These are phyloP conservation scores for Magnusiomyces suaveolens DNA, from an alignment of 1,139 yeast genomes.

Conservation along the genomic window DNA sequence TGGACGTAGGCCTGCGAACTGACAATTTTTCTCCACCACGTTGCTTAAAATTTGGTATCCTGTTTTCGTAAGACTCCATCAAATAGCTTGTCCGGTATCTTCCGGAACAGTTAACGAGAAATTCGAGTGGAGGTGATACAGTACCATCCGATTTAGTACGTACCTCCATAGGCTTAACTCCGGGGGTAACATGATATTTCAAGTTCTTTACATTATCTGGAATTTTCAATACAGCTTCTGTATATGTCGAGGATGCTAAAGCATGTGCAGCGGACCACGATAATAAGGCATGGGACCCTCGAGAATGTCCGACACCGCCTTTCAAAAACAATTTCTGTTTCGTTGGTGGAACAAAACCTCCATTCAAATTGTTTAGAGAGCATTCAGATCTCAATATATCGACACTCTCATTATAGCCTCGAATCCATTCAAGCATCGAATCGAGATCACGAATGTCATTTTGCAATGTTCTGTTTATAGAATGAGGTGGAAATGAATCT, in stretches of 20 bases:
- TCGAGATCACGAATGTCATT: constrained; percentile 11
- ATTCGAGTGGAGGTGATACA: background rate
- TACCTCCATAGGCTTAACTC: background rate
- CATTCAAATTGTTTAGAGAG: background rate
- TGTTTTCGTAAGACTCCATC: constrained; percentile 2
- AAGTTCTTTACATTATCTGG: background rate
- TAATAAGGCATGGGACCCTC: constrained; percentile 11
- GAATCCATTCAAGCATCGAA: constrained; percentile 5
- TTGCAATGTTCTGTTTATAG: constrained; percentile 2
- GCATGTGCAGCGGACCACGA: constrained; percentile 9
- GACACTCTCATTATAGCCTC: background rate
- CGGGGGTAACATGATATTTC: constrained; percentile 1
- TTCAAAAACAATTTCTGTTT: background rate
- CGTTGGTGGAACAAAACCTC: background rate
- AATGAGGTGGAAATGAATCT: constrained; percentile 8
- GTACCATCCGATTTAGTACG: background rate
- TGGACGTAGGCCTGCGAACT: constrained; percentile 3
- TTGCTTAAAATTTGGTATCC: background rate
- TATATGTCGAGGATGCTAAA: constrained; percentile 56
- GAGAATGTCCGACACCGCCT: constrained; percentile 12
- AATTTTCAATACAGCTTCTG: background rate
- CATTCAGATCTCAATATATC: background rate
- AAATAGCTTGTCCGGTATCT: constrained; percentile 7
- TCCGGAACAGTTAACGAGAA: constrained; percentile 11
- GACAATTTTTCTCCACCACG: constrained; percentile 1